A percentile compares a stretch with the other conserved stretches of the same genome.
phyloP scores from a whole-genome alignment of 2,329 filamentous ascomycete species.

The Pezicula radicicola region DNA sequence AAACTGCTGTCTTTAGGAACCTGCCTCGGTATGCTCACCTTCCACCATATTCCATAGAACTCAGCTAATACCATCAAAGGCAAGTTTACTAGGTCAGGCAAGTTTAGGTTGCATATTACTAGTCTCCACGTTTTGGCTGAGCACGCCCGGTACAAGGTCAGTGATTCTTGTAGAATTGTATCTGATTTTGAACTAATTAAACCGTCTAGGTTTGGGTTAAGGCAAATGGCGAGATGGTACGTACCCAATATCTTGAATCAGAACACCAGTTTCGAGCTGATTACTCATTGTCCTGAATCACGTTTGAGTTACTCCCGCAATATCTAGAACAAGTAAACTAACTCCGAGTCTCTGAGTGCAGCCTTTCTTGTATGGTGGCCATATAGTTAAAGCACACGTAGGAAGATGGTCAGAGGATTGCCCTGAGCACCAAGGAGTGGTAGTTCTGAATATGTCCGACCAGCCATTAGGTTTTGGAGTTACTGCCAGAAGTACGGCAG shows the following conservation, averaged over 20 bases:
- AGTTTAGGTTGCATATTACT: constrained; percentile 93
- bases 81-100: constrained; percentile 95
- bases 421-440: constrained; percentile 87
- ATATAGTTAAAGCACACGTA: constrained; percentile 75
- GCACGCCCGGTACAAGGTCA: constrained; percentile 81
- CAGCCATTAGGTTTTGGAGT: constrained; percentile 92
- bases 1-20: constrained; percentile 85
- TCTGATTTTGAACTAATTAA: too few species aligned
- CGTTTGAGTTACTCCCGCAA: too few species aligned
- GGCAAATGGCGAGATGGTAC: constrained; percentile 79
- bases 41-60: background rate
- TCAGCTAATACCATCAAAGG: constrained; percentile 43
- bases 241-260: too few species aligned
- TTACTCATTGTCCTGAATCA: too few species aligned
- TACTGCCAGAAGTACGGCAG: constrained; percentile 81
- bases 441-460: constrained; percentile 91
- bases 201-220: constrained; percentile 73
- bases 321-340: too few species aligned
- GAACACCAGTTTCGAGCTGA: too few species aligned
- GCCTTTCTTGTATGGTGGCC: constrained; percentile 94
- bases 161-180: too few species aligned
- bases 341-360: too few species aligned
- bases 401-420: constrained; percentile 88
- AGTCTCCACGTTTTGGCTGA: constrained; percentile 81
- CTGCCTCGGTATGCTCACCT: constrained; percentile 58